A percentile compares a stretch with the other conserved stretches of the same genome.
These are phyloP conservation scores for Salix udensis DNA, from an alignment of 345 rosid species.

Conservation along the genomic window DNA sequence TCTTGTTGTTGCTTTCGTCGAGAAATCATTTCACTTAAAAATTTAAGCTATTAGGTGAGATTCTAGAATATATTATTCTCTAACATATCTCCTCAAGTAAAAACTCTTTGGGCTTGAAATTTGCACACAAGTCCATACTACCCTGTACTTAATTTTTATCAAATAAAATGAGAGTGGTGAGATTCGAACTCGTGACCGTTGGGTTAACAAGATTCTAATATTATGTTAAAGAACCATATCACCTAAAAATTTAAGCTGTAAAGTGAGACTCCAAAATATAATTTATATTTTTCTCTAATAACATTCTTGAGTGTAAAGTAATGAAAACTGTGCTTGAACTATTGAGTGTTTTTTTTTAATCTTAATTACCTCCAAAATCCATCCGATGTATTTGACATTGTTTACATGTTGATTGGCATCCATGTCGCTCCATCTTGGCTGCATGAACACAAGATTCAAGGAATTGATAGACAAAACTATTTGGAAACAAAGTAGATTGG, in stretches of 20 bases:
- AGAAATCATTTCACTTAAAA: too few species aligned
- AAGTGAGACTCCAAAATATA: too few species aligned
- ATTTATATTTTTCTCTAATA: too few species aligned
- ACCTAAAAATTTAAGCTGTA: too few species aligned
- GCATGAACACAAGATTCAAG: not conserved
- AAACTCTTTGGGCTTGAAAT: too few species aligned
- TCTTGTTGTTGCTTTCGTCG: too few species aligned
- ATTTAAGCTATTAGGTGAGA: accelerated
- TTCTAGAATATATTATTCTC: accelerated
- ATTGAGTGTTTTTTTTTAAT: not conserved
- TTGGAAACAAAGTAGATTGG: not conserved
- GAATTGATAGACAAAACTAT: not conserved
- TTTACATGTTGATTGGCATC: conserved; percentile 27
- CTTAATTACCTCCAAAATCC: conserved; percentile 22
- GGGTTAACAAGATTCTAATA: too few species aligned
- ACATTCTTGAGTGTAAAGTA: not conserved
- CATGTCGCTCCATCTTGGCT: conserved; percentile 31
- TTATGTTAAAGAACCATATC: accelerated
- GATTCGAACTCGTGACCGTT: too few species aligned
- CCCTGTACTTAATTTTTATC: too few species aligned
- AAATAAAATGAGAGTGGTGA: too few species aligned
- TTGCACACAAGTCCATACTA: too few species aligned
- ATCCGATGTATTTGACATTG: conserved; percentile 28
- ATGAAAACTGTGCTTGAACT: not conserved
- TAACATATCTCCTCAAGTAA: accelerated